Base-by-base conservation (phyloP, 306 rosid genomes). In the Castanea crenata region DNA sequence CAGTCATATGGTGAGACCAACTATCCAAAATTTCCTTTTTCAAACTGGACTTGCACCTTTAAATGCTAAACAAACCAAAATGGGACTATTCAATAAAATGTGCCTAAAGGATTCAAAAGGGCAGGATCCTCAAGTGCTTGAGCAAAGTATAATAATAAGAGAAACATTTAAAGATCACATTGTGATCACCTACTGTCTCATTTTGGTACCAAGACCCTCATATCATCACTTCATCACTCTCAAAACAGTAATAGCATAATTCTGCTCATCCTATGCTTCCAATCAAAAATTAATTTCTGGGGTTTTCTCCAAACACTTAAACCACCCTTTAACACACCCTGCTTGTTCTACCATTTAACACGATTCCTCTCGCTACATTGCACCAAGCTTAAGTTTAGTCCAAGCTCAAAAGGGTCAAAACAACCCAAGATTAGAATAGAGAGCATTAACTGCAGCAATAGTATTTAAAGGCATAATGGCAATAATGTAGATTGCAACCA, bases 401-500 rank as follows among this genome's bases (percentile, higher is more conserved):
- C 69, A 14, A 55, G 25, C 18, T 54, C 46, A 41, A 2, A 41
- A 41, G 46, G 46, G 46, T 41, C 46, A 41, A 41, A 41, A 41
- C 46, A 41, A 41, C 46, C 46, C 46, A 41, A 41, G 46, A 41
- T 41, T 41, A 41, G 12, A 41, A 41, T 2, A 41, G 46, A 41
- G 46, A 41, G 46, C 46, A 41, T 38, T 7, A 41, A 1, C 15
- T 49, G 54, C 54, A 0, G 0, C 54, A 49, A 49, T 13, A 49
- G 54, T 12, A 49, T 10, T 34, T 68, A 8, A 16, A 38, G 14
- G 7, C 35, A 27, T 7, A 61, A 75, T 77, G 84, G 82, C 83
- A 71, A 58, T 74, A 13, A 79, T 21, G 79, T 78, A 41, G 65
- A 71, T 82, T 76, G 61, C 75, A 49, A 19, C 4, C 73, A 51